Evolutionary conservation across 352 stramenopile species (phyloP), one percentile per base, ranked within the genome.

Genomic region (Phytophthora rubi): DNA sequence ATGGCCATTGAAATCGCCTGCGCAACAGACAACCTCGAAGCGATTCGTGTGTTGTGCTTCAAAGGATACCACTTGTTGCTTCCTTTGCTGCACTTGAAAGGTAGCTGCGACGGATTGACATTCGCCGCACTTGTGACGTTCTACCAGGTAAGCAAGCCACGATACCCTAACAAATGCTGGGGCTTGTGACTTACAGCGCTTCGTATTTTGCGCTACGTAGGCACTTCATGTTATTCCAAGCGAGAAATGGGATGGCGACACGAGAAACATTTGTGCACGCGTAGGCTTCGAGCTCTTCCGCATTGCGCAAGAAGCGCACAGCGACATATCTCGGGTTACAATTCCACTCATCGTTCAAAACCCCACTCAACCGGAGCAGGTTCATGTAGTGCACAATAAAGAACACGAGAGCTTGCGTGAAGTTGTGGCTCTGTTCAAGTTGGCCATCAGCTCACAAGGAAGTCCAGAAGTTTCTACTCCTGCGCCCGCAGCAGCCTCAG

Each of bases 51-150:
- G 4, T 62, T 93, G 16, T 75, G 75, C 56, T 93, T 93, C 61
- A 93, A 89, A 72, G 79, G 85, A 6, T 95, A 93, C 42, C 75
- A 79, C 3, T 37, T 90, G 1, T 42, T 93, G 62, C 70, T 95
- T 1, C 88, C 88, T 16, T 53, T 93, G n/a, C 65, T 93, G 0
- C 84, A 92, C 47, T 65, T 92, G 30, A 70, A 82, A 4, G 76
- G 77, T 18, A 65, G 73, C 12, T 76, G 73, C 30, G 68, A 74
- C 32, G 78, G 70, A 2, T 21, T 90, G 32, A 76, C 74, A 0
- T 92, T 90, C 32, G 66, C 79, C 16, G 67, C 81, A 7, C 67
- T 95, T 10, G 74, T 83, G 57, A 90, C 76, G 10, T 76, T 83
- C 18, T 86, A 90, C 26, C 73, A 91, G 75, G 82, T 88, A 67